Evolutionary conservation across 371 early-diverging fungal genomes (phyloP), one percentile per base, ranked within the genome.

Genomic region (Mortierella sp.): DNA sequence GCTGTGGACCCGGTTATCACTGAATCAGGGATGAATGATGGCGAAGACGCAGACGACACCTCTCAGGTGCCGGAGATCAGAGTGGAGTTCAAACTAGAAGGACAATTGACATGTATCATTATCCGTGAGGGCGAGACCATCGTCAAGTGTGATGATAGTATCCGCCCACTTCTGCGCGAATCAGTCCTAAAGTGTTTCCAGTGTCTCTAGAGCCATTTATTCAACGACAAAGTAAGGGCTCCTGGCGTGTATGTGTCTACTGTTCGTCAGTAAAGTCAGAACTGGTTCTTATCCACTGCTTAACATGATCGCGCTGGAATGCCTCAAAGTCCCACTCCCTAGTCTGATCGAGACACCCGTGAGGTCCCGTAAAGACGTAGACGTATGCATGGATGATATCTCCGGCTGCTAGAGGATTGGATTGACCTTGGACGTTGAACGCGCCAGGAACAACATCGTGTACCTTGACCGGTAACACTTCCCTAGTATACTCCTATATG

Each of bases 101-200:
- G 71, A 1, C 61, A 62, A 39, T 49, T 54, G 2, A 66, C 67
- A 1, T 39, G 58, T 23, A 66, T 76, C 51, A 70, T 70, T 49
- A 21, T 76, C 6, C 66, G 71, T 3, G 71, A 66, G 27, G n/a
- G 53, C 7, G 78, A 76, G 28, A 76, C 78, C 14, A 63, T 70
- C 24, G 64, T 76, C 13, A 69, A 62, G 16, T 76, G 78, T 31
- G 78, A 76, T 7, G 78, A 76, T 27, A 62, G 19, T 24, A 34
- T 48, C 9, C 71, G 78, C 12, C 70, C 70, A 12, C 41, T 76
- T 13, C 46, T 76, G 7, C 58, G 71, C 10, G 78, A 70, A 18
- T 61, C 78, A 14, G 70, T 76, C 24, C 31, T 76, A 24, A 70
- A 60, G 18, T 76, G 78, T 42, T 70, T 76, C 34, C 78, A 70